phyloP scores from a whole-genome alignment of 768 basidiomycete genomes.

The Lactarius sanguifluus region DNA sequence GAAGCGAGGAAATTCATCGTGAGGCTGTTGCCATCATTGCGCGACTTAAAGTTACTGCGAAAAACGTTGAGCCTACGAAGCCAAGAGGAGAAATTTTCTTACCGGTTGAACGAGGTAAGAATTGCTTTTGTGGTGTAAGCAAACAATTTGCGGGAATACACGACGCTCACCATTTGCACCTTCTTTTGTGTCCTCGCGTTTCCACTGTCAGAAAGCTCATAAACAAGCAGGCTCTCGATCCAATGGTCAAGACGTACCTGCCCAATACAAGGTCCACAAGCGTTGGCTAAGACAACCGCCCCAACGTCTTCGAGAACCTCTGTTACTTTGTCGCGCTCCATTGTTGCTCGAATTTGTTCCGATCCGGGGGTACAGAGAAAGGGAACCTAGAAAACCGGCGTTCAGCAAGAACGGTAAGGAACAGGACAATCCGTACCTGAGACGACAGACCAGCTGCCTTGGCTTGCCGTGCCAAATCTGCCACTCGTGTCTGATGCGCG shows the following conservation, averaged over 20 bases:
- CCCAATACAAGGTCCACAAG: conserved; percentile 98
- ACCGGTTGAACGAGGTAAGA: conserved; percentile 94
- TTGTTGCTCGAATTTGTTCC: conserved; percentile 96
- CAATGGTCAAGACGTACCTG: conserved; percentile 50
- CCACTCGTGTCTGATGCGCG: conserved; percentile 75
- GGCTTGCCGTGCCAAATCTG: conserved; percentile 88
- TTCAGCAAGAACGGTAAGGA: not conserved
- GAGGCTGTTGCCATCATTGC: conserved; percentile 91
- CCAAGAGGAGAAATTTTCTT: conserved; percentile 32
- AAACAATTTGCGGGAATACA: conserved; percentile 10
- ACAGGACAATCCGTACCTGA: conserved; percentile 45
- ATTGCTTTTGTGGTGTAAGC: conserved; percentile 58
- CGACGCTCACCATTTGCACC: conserved; percentile 80
- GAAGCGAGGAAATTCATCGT: conserved; percentile 99
- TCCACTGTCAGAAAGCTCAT: conserved; percentile 62
- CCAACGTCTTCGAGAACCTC: conserved; percentile 81
- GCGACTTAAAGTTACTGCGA: conserved; percentile 77
- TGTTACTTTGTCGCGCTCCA: conserved; percentile 91
- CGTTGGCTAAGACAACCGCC: conserved; percentile 94
- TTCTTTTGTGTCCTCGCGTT: conserved; percentile 80
- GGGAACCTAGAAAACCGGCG: conserved; percentile 52
- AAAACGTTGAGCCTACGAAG: conserved; percentile 3
- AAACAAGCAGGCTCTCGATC: not conserved
- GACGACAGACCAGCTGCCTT: conserved; percentile 76
- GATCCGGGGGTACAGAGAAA: conserved; percentile 90